A percentile compares a stretch with the other conserved stretches of the same genome.
These are phyloP conservation scores for Russula virescens DNA, from an alignment of 768 basidiomycete genomes.

Conservation along the genomic window DNA sequence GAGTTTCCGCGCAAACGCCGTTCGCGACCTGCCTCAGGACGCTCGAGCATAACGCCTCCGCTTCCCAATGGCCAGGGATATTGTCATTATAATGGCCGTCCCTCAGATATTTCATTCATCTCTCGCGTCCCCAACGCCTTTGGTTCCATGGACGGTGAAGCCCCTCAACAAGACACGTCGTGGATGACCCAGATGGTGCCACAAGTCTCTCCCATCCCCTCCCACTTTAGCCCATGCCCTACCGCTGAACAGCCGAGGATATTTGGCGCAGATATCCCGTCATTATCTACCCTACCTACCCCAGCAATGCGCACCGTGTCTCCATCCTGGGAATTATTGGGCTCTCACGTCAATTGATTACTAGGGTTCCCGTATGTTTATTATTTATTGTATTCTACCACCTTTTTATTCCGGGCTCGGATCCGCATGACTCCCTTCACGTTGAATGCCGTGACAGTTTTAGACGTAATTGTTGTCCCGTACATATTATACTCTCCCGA, in stretches of 20 bases:
- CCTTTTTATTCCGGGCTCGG: too few species aligned
- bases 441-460: too few species aligned
- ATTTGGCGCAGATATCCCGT: background rate
- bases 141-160: background rate
- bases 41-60: background rate
- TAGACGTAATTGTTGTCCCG: too few species aligned
- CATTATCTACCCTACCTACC: background rate
- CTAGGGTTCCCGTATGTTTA: background rate
- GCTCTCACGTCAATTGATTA: background rate
- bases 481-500: too few species aligned
- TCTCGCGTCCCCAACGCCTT: background rate
- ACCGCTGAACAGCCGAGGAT: background rate
- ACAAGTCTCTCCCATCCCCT: background rate
- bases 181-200: background rate
- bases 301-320: too few species aligned
- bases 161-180: background rate
- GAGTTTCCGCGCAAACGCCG: constrained; percentile 8
- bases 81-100: background rate
- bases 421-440: too few species aligned
- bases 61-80: background rate
- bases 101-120: background rate
- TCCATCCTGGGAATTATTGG: background rate
- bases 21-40: background rate
- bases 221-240: background rate
- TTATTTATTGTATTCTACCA: background rate